These are phyloP conservation scores for Schizochytrium sp. DNA, from an alignment of 108 stramenopile species.

Conservation along the genomic window DNA sequence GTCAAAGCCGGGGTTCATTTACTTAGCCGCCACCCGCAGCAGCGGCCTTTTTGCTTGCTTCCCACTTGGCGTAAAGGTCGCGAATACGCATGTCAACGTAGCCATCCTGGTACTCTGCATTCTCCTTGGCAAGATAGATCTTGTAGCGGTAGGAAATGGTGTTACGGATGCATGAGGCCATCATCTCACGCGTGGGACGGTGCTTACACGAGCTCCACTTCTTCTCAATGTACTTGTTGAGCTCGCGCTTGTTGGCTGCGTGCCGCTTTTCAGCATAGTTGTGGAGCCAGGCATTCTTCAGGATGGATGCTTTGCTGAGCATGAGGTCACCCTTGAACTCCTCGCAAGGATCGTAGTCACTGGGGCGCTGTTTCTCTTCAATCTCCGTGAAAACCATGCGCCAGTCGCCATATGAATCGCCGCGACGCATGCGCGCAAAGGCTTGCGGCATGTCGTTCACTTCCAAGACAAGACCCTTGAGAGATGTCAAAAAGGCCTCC, in stretches of 20 bases:
- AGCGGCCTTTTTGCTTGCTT: not conserved
- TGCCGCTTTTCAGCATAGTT: conserved; percentile 16
- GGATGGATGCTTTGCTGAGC: not conserved
- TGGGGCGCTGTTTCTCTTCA: not conserved
- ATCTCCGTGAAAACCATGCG: not conserved
- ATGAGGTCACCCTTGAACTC: not conserved
- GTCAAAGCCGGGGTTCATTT: too few species aligned
- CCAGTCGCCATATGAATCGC: not conserved
- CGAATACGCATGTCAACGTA: conserved; percentile 9
- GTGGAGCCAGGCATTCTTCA: conserved; percentile 11
- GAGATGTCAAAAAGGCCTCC: not conserved
- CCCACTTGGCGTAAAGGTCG: conserved; percentile 16
- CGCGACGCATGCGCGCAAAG: conserved; percentile 10
- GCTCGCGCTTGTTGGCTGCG: conserved; percentile 14
- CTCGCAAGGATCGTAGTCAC: not conserved
- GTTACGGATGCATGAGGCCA: not conserved
- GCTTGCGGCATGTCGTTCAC: not conserved
- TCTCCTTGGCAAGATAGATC: conserved; percentile 11
- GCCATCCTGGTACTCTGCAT: conserved; percentile 14
- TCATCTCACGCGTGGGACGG: conserved; percentile 15
- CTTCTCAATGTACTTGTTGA: conserved; percentile 18
- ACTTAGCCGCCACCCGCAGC: not conserved
- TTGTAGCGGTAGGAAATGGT: conserved; percentile 21
- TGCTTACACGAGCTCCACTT: conserved; percentile 13
- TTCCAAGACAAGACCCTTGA: not conserved